Evolutionary conservation across 768 basidiomycete genomes (phyloP).

Genomic region (Hypholoma sublateritium): DNA sequence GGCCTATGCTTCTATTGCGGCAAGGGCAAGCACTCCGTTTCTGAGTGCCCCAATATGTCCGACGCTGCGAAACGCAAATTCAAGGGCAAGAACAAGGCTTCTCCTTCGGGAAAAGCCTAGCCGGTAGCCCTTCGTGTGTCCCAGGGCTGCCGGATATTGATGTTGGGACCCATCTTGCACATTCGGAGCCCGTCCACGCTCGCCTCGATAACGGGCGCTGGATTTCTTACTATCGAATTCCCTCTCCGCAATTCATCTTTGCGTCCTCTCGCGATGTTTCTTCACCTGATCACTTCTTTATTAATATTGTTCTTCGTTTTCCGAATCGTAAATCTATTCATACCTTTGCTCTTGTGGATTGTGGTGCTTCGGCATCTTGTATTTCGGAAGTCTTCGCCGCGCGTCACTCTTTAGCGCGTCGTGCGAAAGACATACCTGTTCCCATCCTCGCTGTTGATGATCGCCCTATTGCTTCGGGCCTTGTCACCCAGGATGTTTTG

Average conservation of each 20-base stretch:
- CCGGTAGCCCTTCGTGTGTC: slow-evolving; percentile 22
- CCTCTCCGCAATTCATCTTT: slow-evolving; percentile 20
- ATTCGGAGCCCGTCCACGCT: slow-evolving; percentile 14
- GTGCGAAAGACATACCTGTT: slow-evolving; percentile 27
- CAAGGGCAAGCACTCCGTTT: slow-evolving; percentile 24
- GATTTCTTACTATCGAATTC: slow-evolving; percentile 15
- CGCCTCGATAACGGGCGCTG: slow-evolving; percentile 15
- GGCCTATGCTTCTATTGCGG: slow-evolving; percentile 38
- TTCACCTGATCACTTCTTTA: slow-evolving; percentile 27
- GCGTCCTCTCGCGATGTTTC: slow-evolving; percentile 4
- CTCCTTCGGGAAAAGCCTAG: slow-evolving; percentile 28
- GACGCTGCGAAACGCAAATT: background rate
- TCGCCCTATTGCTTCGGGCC: slow-evolving; percentile 37
- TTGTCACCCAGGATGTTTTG: slow-evolving; percentile 37
- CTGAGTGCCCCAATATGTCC: slow-evolving; percentile 25
- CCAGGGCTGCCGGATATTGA: slow-evolving; percentile 26
- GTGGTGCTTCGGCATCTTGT: slow-evolving; percentile 33
- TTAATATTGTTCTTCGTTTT: slow-evolving; percentile 26
- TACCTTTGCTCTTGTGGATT: slow-evolving; percentile 37
- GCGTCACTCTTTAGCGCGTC: slow-evolving; percentile 31
- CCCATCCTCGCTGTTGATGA: slow-evolving; percentile 37
- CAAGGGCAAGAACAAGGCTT: slow-evolving; percentile 11
- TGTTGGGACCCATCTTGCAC: slow-evolving; percentile 22
- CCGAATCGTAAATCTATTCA: slow-evolving; percentile 28
- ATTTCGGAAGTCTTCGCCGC: slow-evolving; percentile 34